Evolutionary conservation across 345 rosid species (phyloP).

Genomic region (Sonneratia alba): DNA sequence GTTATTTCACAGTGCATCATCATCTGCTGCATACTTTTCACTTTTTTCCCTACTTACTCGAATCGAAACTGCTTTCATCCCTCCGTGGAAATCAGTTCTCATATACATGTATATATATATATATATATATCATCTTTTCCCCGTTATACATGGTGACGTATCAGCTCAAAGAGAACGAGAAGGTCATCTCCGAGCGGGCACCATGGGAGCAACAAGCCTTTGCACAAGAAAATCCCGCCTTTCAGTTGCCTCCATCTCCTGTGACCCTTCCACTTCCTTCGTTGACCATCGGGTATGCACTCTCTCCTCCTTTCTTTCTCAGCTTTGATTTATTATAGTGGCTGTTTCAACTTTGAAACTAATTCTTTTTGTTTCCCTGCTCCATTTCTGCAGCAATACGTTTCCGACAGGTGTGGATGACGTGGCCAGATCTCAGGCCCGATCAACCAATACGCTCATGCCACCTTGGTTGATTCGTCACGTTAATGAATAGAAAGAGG

Average conservation of each 20-base stretch:
- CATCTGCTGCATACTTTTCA: not conserved
- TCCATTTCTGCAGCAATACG: slow-evolving; percentile 18
- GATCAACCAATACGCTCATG: slow-evolving; percentile 11
- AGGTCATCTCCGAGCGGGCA: slow-evolving; percentile 15
- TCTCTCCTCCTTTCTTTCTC: not conserved
- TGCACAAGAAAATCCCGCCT: slow-evolving; percentile 17
- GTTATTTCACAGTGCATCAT: not conserved
- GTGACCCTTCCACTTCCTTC: slow-evolving; percentile 19
- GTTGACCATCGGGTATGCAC: slow-evolving; percentile 36
- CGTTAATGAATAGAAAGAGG: slow-evolving; percentile 13
- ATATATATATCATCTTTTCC: not conserved
- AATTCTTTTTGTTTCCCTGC: not conserved
- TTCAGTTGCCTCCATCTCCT: slow-evolving; percentile 15
- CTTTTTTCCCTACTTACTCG: not conserved
- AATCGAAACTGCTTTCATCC: not conserved
- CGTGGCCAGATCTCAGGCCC: slow-evolving; percentile 15
- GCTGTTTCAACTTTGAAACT: not conserved
- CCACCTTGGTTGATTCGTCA: slow-evolving; percentile 46
- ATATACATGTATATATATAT: not conserved
- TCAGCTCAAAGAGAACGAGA: slow-evolving; percentile 33
- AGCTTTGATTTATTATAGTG: not conserved
- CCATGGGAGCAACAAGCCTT: slow-evolving; percentile 26
- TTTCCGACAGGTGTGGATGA: slow-evolving; percentile 14
- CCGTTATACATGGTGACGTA: not conserved
- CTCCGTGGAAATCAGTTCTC: not conserved